A percentile compares a stretch with the other conserved stretches of the same genome.
Evolutionary conservation across 441 rosid genomes (phyloP).

Genomic region (Biscutella laevigata): DNA sequence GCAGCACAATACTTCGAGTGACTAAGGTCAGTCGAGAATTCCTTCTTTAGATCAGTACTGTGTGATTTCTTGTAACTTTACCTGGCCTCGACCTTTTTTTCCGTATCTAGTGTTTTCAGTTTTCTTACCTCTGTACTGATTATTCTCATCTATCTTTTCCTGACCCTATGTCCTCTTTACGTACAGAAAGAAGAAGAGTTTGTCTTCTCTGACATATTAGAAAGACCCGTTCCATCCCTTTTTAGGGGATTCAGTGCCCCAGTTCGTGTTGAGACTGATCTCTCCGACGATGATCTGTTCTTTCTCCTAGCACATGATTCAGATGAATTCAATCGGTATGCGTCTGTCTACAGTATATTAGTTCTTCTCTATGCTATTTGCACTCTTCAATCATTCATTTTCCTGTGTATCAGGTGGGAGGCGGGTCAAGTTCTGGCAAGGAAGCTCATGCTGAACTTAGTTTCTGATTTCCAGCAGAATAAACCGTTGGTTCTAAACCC

Average conservation of each 20-base stretch:
- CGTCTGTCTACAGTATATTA: conserved; percentile 8
- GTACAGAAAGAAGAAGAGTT: conserved; percentile 93
- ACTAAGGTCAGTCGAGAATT: conserved; percentile 55
- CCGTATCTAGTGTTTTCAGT: not conserved
- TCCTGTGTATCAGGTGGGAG: conserved; percentile 68
- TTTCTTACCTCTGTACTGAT: not conserved
- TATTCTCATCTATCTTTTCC: not conserved
- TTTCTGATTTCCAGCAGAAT: conserved; percentile 71
- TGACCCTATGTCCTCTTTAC: conserved; percentile 19
- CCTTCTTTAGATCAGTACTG: not conserved
- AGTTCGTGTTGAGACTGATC: conserved; percentile 79
- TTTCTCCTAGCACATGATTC: conserved; percentile 95
- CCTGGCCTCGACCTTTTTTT: no score
- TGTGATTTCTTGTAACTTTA: not conserved
- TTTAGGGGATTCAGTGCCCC: conserved; percentile 93
- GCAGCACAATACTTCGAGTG: conserved; percentile 63
- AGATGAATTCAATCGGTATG: conserved; percentile 91
- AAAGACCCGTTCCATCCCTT: conserved; percentile 80
- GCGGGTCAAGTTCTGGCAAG: conserved; percentile 88
- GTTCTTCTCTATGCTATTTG: conserved; percentile 2
- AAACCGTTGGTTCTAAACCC: conserved; percentile 61
- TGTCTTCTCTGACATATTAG: conserved; percentile 62
- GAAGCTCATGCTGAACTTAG: conserved; percentile 89
- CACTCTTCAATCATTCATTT: not conserved
- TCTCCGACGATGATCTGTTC: conserved; percentile 60